A percentile compares a stretch with the other conserved stretches of the same genome.
Conservation (phyloP, 2,329 filamentous ascomycete genomes). For the Lasiodiplodia theobromae region DNA sequence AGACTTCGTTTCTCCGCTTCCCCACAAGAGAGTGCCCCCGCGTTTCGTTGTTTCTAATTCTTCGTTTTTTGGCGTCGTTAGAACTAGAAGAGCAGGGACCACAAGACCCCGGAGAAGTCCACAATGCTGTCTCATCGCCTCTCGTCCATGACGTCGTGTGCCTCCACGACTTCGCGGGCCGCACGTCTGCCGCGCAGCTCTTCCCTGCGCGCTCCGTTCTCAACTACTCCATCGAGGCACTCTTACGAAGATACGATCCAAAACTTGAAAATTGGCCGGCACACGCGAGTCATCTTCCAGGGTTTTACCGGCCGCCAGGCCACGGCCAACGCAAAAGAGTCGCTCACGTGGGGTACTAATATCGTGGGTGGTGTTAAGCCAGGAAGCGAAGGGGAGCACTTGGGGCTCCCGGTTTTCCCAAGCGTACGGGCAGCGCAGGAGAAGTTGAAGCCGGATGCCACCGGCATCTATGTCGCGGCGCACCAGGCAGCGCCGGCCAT, state of each 20-base stretch:
- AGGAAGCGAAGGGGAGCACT: slow-evolving; percentile 69
- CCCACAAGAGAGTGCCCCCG: neutral
- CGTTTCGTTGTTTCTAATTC: neutral
- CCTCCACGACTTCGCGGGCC: slow-evolving; percentile 1
- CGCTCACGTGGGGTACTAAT: slow-evolving; percentile 78
- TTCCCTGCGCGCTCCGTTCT: slow-evolving; percentile 35
- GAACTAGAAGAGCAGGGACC: neutral
- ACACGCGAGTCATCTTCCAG: slow-evolving; percentile 74
- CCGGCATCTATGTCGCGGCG: slow-evolving; percentile 81
- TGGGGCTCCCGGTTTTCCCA: slow-evolving; percentile 75
- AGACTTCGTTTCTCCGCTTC: neutral
- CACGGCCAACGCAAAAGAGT: slow-evolving; percentile 78
- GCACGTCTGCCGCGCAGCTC: slow-evolving; percentile 1
- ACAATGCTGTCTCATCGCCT: slow-evolving; percentile 26
- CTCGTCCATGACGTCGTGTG: slow-evolving; percentile 12
- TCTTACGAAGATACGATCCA: slow-evolving; percentile 68
- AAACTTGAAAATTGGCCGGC: slow-evolving; percentile 70
- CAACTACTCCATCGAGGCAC: slow-evolving; percentile 41
- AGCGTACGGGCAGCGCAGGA: slow-evolving; percentile 73
- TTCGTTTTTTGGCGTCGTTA: neutral
- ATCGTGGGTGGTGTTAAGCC: slow-evolving; percentile 82
- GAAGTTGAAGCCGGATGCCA: slow-evolving; percentile 75
- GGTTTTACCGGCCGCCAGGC: slow-evolving; percentile 74
- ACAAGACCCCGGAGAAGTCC: neutral
- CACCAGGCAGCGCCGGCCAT: slow-evolving; percentile 75